Evolutionary conservation across 257 asterid genomes (phyloP), one percentile per base, ranked within the genome.

Genomic region (Primulina tabacum): DNA sequence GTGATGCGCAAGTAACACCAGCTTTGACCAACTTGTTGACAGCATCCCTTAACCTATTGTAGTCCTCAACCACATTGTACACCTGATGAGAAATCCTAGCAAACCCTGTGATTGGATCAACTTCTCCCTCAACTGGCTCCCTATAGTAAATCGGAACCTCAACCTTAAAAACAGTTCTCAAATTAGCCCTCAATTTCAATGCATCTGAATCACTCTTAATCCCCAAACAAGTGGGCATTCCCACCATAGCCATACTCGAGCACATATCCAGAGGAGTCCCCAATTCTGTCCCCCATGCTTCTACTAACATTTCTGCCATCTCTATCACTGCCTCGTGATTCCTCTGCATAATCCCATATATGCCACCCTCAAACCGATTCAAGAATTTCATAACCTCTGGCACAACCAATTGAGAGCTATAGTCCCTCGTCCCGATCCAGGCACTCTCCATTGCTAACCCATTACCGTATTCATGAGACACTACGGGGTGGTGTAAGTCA

Each of bases 71-170:
- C 20, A 75, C 85, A 72, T 89, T 92, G 55, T 92, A 92, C 71
- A 92, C 97, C 79, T 92, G 97, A 82, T 92, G 94, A 55, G 98
- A 89, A 69, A 92, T 92, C 79, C 98, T 86, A 0, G 89, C 96
- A 77, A 89, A 92, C 8, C 95, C 98, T 0, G 97, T 86, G 32
- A 87, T 59, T 0, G 81, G 69, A 21, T 74, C 78, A 28, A 72
- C 70, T 69, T 85, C 90, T 20, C 81, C 96, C 32, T 85, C 89
- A 69, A 77, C 30, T 0, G 88, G 83, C 21, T 52, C 83, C 73
- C 88, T 77, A 38, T 78, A 86, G 62, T 89, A 85, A 65, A 92
- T 90, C 0, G 96, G 98, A n/a, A 90, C 96, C 81, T 89, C 96
- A 57, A 89, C 84, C 75, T 77, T 76, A 70, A 85, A 89, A 64